Percentiles rank a stretch among this genome's conserved stretches.
phyloP scores from a whole-genome alignment of 257 asterid species.

The Rubia yunnanensis region DNA sequence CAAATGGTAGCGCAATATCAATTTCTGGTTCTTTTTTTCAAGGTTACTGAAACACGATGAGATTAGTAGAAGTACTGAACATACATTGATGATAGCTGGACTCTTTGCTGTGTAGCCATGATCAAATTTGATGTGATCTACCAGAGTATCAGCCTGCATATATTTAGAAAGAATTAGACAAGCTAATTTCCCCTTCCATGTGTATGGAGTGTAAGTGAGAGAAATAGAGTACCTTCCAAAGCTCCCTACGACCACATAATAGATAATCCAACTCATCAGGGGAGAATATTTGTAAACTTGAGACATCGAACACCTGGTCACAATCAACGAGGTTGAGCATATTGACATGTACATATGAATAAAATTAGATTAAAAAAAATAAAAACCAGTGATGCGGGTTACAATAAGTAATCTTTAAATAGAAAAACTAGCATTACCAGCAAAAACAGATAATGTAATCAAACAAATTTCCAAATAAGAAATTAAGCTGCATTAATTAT shows the following conservation, averaged over 20 bases:
- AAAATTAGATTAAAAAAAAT: neutral
- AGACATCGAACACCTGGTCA: constrained; percentile 76
- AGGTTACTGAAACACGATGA: neutral
- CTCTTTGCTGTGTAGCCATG: constrained; percentile 98
- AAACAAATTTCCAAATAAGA: neutral
- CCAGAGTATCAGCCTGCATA: constrained; percentile 79
- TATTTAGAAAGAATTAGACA: constrained; percentile 14
- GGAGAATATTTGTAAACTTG: constrained; percentile 83
- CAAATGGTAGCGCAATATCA: neutral
- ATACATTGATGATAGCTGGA: constrained; percentile 71
- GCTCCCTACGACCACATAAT: constrained; percentile 93
- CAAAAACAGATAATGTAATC: neutral
- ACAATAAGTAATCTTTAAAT: neutral
- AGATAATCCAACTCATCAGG: constrained; percentile 88
- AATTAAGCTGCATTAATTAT: neutral
- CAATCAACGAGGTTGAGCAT: constrained; percentile 2
- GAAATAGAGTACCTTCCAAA: constrained; percentile 71
- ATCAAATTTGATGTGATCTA: constrained; percentile 91
- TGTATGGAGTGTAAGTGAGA: neutral
- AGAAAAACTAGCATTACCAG: neutral
- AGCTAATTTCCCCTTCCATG: neutral
- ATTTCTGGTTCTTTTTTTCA: no score
- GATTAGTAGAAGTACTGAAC: constrained; percentile 12
- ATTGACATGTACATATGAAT: neutral
- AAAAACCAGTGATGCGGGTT: neutral